Evolutionary conservation across 345 rosid species (phyloP), one percentile per base, ranked within the genome.

Genomic region (Citrus glauca): DNA sequence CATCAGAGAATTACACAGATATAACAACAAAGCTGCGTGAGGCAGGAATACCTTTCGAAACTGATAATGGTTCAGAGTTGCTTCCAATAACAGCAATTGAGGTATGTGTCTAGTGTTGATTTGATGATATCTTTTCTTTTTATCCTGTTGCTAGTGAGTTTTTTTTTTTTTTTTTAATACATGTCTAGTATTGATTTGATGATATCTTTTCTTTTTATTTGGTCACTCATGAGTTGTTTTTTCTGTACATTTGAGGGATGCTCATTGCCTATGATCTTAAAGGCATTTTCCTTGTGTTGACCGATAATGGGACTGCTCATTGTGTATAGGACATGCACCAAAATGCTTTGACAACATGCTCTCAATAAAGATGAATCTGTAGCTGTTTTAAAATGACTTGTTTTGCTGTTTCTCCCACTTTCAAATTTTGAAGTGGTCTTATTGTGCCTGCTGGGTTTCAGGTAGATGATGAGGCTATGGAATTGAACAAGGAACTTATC

Each of bases 401-500:
- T 13, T 32, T 66, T 48, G 55, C 35, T 4, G 1, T 9, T 65
- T 37, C 55, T n/a, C 1, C 17, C 25, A 61, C 25, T 74, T 74
- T 30, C 45, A 14, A 32, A 5, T 30, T 53, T 30, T n/a, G 50
- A 76, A 66, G 25, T 16, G 69, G 28, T 61, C 24, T 14, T 4
- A 42, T 63, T n/a, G 22, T 75, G 63, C 33, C 40, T 64, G 45
- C 55, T 70, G 77, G 65, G 10, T 75, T 84, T 77, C 86, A 93
- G 98, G 98, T 87, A 77, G 98, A 95, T 82, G 97, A 95, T 70
- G 98, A 92, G 79, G 97, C 98, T 73, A 86, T 84, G 91, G 97
- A 95, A 45, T 83, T 95, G 89, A 93, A 93, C 91, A 93, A 87
- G 86, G 93, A 90, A 78, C 97, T 95, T 27, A 86, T 90, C 85